Percentiles rank a stretch among this genome's conserved stretches.
Evolutionary conservation across 116 monocot genomes (phyloP).

Genomic region (Trichopus zeylanicus): DNA sequence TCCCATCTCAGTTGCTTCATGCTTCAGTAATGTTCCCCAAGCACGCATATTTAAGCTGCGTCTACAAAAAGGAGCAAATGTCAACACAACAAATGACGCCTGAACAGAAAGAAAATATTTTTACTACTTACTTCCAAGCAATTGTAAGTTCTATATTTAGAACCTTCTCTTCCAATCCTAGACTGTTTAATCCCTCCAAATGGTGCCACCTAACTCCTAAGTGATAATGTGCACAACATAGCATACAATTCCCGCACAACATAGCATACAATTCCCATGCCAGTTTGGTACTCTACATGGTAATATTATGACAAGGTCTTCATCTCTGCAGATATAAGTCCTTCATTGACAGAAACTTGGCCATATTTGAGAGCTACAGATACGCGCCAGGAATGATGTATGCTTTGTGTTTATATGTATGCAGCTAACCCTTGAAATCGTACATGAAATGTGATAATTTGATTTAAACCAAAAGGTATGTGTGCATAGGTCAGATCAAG

Average conservation of each 20-base stretch:
- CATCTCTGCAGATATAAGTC: constrained; percentile 85
- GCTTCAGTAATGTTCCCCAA: constrained; percentile 56
- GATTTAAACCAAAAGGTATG: background rate
- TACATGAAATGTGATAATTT: too few relatives aligned
- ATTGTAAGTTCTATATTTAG: constrained; percentile 92
- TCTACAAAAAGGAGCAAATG: constrained; percentile 6
- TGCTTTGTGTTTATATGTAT: constrained; percentile 77
- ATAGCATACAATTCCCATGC: background rate
- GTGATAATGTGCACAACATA: too few relatives aligned
- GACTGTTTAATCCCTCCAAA: constrained; percentile 96
- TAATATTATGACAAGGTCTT: background rate
- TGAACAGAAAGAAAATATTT: background rate
- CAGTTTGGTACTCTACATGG: background rate
- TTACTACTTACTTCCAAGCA: constrained; percentile 59
- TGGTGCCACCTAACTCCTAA: constrained; percentile 80
- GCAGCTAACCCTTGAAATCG: constrained; percentile 90
- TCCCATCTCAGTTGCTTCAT: background rate
- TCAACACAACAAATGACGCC: background rate
- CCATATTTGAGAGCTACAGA: constrained; percentile 98
- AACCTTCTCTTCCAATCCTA: constrained; percentile 92
- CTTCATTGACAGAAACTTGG: constrained; percentile 86
- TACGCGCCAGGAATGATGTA: constrained; percentile 81
- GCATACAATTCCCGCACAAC: too few relatives aligned
- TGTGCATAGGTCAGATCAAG: background rate
- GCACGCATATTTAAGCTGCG: constrained; percentile 81